phyloP scores from a whole-genome alignment of 2,329 filamentous ascomycete species.

The Ceratocystis eucalypticola region DNA sequence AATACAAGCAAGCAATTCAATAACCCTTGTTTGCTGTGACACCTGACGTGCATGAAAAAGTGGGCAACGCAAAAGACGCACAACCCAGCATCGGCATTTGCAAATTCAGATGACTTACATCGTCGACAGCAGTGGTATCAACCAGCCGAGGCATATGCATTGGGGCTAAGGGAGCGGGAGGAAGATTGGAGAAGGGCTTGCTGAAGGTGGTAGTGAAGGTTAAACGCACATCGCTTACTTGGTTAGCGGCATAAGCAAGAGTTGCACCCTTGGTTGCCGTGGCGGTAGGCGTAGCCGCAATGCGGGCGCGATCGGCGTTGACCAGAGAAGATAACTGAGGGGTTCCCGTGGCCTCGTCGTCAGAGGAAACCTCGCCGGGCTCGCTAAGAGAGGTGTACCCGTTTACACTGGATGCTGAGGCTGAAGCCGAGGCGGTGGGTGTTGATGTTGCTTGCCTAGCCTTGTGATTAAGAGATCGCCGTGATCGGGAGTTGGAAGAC shows the following conservation, averaged over 20 bases:
- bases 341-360: not conserved
- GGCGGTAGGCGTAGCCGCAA: not conserved
- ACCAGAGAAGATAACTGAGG: not conserved
- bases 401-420: not conserved
- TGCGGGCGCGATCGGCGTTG: not conserved
- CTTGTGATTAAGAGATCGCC: not conserved
- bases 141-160: not conserved
- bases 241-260: not conserved
- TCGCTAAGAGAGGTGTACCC: not conserved
- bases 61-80: not conserved
- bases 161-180: not conserved
- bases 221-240: constrained; percentile 1
- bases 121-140: not conserved
- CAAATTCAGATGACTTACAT: not conserved
- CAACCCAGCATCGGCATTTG: not conserved
- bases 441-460: not conserved
- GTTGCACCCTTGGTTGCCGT: not conserved
- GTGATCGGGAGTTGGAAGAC: not conserved
- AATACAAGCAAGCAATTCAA: not conserved
- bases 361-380: constrained; percentile 1
- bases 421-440: not conserved
- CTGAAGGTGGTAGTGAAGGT: not conserved
- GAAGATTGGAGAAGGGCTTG: not conserved
- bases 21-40: not conserved
- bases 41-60: constrained; percentile 1